These are phyloP conservation scores for Hypericum androsaemum DNA, from an alignment of 345 rosid genomes.

Conservation along the genomic window DNA sequence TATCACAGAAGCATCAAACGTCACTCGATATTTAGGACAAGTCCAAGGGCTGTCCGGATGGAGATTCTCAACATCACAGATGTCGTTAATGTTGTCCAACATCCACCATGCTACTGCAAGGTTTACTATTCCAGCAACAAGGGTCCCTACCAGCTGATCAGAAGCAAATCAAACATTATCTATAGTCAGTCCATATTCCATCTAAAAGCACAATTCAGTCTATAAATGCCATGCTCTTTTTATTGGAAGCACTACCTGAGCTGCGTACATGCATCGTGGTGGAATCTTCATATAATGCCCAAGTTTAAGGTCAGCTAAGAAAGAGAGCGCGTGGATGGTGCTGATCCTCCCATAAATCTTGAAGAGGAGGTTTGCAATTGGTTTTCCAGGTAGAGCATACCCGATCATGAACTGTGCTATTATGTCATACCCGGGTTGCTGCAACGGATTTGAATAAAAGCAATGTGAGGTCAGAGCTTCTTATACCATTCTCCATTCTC, in stretches of 20 bases:
- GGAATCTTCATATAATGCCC: conserved; percentile 99
- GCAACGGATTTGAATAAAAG: conserved; percentile 18
- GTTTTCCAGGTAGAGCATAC: conserved; percentile 78
- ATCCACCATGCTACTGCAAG: conserved; percentile 99
- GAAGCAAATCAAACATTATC: background rate
- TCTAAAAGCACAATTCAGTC: too few relatives aligned
- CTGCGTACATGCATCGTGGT: conserved; percentile 89
- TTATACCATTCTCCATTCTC: background rate
- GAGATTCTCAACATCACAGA: conserved; percentile 56
- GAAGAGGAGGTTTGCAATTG: conserved; percentile 89
- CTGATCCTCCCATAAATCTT: conserved; percentile 96
- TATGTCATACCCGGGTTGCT: conserved; percentile 99
- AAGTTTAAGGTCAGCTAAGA: conserved; percentile 93
- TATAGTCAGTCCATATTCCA: too few relatives aligned
- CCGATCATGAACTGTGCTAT: conserved; percentile 98
- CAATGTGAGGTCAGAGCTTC: background rate
- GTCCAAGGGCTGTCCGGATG: conserved; percentile 98
- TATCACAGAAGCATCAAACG: conserved; percentile 91
- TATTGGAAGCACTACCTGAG: conserved; percentile 49
- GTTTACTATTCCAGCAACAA: conserved; percentile 67
- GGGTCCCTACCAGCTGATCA: conserved; percentile 66
- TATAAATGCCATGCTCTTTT: background rate
- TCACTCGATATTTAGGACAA: conserved; percentile 93
- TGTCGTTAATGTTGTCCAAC: conserved; percentile 75
- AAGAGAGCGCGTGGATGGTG: conserved; percentile 90